phyloP scores from a whole-genome alignment of 768 basidiomycete genomes.

The Suillus variegatus region DNA sequence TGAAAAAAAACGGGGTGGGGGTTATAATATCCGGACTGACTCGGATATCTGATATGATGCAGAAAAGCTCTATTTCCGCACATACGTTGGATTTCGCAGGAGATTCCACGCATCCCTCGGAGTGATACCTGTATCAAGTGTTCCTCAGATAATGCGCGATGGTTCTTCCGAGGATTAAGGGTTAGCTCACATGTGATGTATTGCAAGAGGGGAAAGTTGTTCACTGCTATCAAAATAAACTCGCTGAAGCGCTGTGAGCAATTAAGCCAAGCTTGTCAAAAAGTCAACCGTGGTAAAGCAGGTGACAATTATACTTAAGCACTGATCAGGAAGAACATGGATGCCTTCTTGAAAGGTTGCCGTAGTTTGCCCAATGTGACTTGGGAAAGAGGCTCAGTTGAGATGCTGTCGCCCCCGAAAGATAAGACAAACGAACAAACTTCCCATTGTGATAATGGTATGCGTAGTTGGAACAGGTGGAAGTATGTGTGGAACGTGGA shows the following conservation, averaged over 20 bases:
- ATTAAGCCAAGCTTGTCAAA: background rate
- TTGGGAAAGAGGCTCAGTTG: background rate
- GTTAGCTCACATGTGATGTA: background rate
- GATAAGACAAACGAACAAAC: background rate
- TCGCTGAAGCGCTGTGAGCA: background rate
- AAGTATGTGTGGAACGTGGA: background rate
- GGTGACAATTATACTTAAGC: background rate
- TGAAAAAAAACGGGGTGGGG: background rate
- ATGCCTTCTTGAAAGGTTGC: background rate
- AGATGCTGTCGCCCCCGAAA: background rate
- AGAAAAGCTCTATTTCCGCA: background rate
- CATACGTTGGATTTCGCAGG: background rate
- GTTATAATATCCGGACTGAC: background rate
- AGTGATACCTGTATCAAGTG: background rate
- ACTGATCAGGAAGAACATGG: background rate
- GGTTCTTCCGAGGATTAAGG: slow-evolving; percentile 3
- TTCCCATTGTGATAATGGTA: background rate
- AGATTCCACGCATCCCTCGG: slow-evolving; percentile 1
- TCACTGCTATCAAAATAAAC: background rate
- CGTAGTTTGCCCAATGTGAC: background rate
- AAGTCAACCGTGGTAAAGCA: background rate
- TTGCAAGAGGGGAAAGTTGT: background rate
- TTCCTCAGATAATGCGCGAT: background rate
- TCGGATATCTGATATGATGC: background rate
- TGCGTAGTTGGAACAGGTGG: background rate